Evolutionary conservation across 768 basidiomycete genomes (phyloP).

Genomic region (Hydnomerulius pinastri): DNA sequence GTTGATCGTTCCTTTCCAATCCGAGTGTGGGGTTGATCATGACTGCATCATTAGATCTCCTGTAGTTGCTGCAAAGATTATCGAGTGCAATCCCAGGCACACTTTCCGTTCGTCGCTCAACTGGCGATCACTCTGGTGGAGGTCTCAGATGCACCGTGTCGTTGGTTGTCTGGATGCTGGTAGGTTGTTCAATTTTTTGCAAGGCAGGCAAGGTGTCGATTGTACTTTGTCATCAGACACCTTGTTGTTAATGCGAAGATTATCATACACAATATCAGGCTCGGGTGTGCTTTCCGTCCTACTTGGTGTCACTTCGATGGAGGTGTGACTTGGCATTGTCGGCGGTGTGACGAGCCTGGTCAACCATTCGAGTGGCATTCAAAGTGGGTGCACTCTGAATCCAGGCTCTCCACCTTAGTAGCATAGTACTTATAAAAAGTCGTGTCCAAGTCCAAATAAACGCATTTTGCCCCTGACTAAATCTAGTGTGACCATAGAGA

Average conservation of each 20-base stretch:
- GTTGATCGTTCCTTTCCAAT: neutral
- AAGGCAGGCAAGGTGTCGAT: neutral
- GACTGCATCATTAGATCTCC: neutral
- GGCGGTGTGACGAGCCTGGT: too few species aligned
- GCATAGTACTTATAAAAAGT: too few species aligned
- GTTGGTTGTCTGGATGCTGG: neutral
- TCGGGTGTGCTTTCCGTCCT: neutral
- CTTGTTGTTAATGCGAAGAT: neutral
- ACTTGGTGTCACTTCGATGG: neutral
- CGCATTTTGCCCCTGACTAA: too few species aligned
- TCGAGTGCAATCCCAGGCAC: neutral
- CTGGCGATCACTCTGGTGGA: neutral
- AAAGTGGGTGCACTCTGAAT: too few species aligned
- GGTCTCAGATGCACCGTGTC: neutral
- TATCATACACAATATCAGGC: too few species aligned
- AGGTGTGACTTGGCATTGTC: too few species aligned
- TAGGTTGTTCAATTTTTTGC: neutral
- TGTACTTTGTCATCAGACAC: neutral
- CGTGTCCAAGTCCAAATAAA: too few species aligned
- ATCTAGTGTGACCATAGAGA: too few species aligned
- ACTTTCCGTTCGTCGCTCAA: neutral
- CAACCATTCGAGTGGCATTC: too few species aligned
- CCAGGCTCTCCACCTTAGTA: too few species aligned
- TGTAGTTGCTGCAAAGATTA: neutral
- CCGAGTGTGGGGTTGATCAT: neutral